Evolutionary conservation across 208 protist genomes (phyloP), one percentile per base, ranked within the genome.

Genomic region (Leishmania tropica): DNA sequence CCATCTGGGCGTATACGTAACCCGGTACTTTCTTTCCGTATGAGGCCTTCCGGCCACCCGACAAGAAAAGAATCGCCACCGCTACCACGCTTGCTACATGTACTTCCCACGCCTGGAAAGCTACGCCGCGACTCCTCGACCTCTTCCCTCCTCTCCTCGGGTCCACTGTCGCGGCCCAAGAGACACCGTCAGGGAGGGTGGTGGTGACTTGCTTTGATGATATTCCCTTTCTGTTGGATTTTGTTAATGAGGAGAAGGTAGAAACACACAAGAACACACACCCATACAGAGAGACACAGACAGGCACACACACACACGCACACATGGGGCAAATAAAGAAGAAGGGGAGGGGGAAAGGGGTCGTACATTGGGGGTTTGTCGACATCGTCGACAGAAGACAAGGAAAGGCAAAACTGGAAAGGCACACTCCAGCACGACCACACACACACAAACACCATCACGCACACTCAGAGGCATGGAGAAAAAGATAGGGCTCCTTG

Each of bases 401-500:
- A 42, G 37, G 24, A 28, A 45, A 28, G 67, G 56, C 42, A n/a
- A 78, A 53, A 67, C 3, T 79, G 54, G 47, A 71, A 48, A 65
- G n/a, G 19, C 58, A 64, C 58, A 64, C n/a, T 11, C 19, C 17
- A 10, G 10, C 58, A 31, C 58, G 58, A n/a, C 28, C 31, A 79
- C 47, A 79, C 8, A 72, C 67, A 77, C 21, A 60, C 37, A 72
- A 35, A n/a, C 28, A 76, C 47, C 13, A 31, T 31, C 24, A 31
- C 56, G 24, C 56, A 11, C 28, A 58, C 73, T 19, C 51, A 47
- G 13, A 75, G 62, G 21, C 21, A 84, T 5, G 51, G 5, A 35
- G 45, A 81, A 80, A 60, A 56, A 85, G 24, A 71, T 17, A 67
- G 11, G 17, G 42, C 40, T 7, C 70, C 48, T 74, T 35, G 51